Evolutionary conservation across 805 yeast genomes (phyloP).

Genomic region (Saccharomycopsis sp.): DNA sequence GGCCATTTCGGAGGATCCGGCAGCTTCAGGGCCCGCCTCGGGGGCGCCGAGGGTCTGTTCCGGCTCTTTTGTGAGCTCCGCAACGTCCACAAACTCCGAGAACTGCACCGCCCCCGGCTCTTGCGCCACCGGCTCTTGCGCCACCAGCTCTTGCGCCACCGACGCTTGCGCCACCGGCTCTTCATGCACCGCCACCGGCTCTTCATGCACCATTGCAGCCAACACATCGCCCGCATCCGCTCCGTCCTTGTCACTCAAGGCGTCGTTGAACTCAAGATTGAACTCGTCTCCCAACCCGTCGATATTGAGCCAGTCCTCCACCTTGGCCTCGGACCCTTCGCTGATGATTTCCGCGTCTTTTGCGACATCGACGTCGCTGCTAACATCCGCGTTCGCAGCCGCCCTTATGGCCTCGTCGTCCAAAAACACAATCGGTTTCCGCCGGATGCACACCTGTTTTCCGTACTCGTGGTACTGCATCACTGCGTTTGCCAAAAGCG

Average conservation of each 20-base stretch:
- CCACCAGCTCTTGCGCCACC: neutral
- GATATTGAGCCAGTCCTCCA: slow-evolving; percentile 1
- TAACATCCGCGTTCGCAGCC: slow-evolving; percentile 17
- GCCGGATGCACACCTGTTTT: slow-evolving; percentile 51
- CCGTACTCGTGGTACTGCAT: slow-evolving; percentile 77
- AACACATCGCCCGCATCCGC: neutral
- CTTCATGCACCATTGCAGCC: too few relatives aligned
- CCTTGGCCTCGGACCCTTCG: slow-evolving; percentile 17
- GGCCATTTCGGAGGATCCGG: slow-evolving; percentile 2
- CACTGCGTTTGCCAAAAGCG: slow-evolving; percentile 63
- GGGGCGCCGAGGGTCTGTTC: neutral
- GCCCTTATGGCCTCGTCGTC: slow-evolving; percentile 18
- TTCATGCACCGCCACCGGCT: too few relatives aligned
- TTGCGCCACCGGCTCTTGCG: neutral
- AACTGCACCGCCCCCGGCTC: neutral
- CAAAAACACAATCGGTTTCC: slow-evolving; percentile 36
- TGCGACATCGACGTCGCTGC: slow-evolving; percentile 14
- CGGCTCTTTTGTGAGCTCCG: neutral
- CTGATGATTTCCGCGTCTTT: slow-evolving; percentile 7
- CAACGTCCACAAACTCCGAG: neutral
- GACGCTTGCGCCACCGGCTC: neutral
- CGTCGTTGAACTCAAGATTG: neutral
- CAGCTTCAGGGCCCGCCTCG: neutral
- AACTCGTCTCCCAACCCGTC: neutral
- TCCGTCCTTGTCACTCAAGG: neutral